These are phyloP conservation scores for Eucalyptus albens DNA, from an alignment of 345 rosid species.

Conservation along the genomic window DNA sequence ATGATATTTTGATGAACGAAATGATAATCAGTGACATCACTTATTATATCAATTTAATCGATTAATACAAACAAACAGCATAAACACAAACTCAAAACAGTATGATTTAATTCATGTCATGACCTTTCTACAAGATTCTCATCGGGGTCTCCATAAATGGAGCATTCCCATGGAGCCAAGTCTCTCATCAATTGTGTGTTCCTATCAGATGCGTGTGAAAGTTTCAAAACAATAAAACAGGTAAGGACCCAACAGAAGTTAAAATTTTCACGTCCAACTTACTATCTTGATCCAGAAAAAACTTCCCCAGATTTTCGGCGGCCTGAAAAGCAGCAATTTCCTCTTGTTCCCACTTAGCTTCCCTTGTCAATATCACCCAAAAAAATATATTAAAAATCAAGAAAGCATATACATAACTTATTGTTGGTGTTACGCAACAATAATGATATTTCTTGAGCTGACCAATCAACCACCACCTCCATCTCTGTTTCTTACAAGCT, in stretches of 20 bases:
- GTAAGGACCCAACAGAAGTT: not conserved
- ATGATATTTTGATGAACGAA: not conserved
- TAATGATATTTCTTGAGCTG: not conserved
- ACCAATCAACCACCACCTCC: not conserved
- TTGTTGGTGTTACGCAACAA: not conserved
- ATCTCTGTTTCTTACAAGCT: slow-evolving; percentile 17
- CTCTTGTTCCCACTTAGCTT: not conserved
- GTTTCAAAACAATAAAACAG: not conserved
- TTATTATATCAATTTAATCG: not conserved
- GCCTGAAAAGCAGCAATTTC: not conserved
- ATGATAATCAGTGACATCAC: not conserved
- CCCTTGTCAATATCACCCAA: not conserved
- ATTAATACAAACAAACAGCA: not conserved
- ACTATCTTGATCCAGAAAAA: not conserved
- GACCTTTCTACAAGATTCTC: not conserved
- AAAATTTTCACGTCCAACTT: not conserved
- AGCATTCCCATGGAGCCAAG: not conserved
- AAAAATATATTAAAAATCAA: not conserved
- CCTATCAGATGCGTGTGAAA: not conserved
- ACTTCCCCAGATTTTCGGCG: not conserved
- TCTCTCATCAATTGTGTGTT: not conserved
- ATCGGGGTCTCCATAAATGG: not conserved
- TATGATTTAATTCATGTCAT: not conserved
- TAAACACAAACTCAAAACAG: not conserved
- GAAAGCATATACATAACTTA: not conserved